Conservation (phyloP, 495 filamentous ascomycete genomes). For the Choiromyces venosus region DNA sequence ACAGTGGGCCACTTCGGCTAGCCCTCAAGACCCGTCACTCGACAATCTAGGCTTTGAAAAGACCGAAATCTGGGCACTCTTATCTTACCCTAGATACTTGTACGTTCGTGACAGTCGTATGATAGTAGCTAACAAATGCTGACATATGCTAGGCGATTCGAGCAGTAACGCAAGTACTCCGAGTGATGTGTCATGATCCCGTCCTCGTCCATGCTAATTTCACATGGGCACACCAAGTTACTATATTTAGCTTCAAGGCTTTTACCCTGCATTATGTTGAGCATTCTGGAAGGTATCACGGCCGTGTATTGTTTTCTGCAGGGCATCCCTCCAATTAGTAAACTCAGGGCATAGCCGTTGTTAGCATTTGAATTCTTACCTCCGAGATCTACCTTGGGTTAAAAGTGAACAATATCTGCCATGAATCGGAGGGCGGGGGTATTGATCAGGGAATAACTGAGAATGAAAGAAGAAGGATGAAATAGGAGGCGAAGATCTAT, state of each 20-base stretch:
- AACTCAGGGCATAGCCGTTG: not conserved
- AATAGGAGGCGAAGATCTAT: not conserved
- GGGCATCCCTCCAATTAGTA: not conserved
- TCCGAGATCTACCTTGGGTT: not conserved
- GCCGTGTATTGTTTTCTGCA: not conserved
- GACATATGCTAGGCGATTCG: not conserved
- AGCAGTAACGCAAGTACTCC: not conserved
- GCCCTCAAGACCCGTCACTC: not conserved
- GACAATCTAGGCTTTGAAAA: not conserved
- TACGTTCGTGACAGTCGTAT: not conserved
- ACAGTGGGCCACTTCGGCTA: not conserved
- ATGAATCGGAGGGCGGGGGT: not conserved
- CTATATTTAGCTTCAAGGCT: not conserved
- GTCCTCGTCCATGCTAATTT: slow-evolving; percentile 17
- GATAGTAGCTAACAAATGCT: not conserved
- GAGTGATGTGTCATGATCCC: slow-evolving; percentile 31
- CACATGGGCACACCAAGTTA: not conserved
- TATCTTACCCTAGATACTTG: not conserved
- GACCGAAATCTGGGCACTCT: not conserved
- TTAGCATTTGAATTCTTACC: not conserved
- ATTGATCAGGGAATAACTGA: not conserved
- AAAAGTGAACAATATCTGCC: not conserved
- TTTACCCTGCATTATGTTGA: not conserved
- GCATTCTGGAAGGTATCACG: not conserved
- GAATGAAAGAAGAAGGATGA: not conserved